A percentile compares a stretch with the other conserved stretches of the same genome.
phyloP scores from a whole-genome alignment of 129 eudicot species.

The Lactuca saligna region DNA sequence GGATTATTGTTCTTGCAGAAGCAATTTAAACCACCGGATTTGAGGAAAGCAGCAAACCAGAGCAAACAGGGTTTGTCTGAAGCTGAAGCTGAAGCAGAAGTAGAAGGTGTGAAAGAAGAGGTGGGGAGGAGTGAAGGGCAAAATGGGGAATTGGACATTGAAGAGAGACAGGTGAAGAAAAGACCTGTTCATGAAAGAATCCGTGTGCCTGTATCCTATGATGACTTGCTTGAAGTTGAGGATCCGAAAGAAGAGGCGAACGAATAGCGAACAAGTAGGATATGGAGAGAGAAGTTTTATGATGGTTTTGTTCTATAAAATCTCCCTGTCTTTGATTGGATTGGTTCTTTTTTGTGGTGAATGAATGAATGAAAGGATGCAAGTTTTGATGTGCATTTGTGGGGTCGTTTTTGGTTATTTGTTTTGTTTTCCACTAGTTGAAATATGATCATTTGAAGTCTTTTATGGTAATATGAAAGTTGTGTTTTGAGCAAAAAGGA shows the following conservation, averaged over 20 bases:
- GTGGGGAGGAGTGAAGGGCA: constrained; percentile 19
- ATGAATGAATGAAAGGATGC: constrained; percentile 1
- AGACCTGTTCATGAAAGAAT: constrained; percentile 70
- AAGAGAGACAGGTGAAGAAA: constrained; percentile 33
- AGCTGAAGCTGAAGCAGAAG: neutral
- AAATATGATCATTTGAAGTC: too few species aligned
- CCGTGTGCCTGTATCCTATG: constrained; percentile 79
- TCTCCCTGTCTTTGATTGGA: neutral
- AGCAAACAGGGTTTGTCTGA: constrained; percentile 10
- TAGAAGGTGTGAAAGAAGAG: constrained; percentile 21
- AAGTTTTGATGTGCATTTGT: constrained; percentile 19
- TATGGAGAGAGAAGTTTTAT: constrained; percentile 22
- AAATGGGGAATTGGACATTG: constrained; percentile 23
- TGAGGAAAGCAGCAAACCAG: constrained; percentile 29
- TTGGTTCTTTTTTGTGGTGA: neutral
- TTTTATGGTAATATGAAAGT: too few species aligned
- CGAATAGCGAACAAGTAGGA: constrained; percentile 1
- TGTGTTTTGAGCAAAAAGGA: too few species aligned
- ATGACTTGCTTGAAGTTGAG: constrained; percentile 57
- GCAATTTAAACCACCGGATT: constrained; percentile 50
- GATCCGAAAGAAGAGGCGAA: constrained; percentile 37
- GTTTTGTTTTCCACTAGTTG: too few species aligned
- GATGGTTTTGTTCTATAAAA: constrained; percentile 9
- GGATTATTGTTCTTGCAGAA: constrained; percentile 47
- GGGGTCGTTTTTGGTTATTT: neutral